Percentiles rank a stretch among this genome's conserved stretches.
phyloP scores from a whole-genome alignment of 2,329 filamentous ascomycete genomes.

The Corniculantispora saksenae region DNA sequence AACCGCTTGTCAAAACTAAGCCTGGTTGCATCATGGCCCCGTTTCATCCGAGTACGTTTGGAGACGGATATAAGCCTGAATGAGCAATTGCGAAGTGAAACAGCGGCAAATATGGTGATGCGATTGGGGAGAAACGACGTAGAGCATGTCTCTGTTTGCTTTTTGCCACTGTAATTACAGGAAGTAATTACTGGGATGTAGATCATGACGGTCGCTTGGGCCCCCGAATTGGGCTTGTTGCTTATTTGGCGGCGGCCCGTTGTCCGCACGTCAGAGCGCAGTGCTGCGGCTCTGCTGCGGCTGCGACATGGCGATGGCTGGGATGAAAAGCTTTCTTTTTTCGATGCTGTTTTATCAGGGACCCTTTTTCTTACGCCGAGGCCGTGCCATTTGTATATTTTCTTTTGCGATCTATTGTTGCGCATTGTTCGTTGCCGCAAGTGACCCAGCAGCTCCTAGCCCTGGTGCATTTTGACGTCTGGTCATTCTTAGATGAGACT shows the following conservation, averaged over 20 bases:
- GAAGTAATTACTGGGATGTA: background rate
- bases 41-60: background rate
- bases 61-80: background rate
- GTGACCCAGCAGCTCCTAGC: background rate
- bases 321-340: background rate
- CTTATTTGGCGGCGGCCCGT: conserved; percentile 8
- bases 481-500: conserved; percentile 11
- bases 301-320: background rate
- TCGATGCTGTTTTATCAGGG: background rate
- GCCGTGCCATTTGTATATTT: background rate
- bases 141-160: background rate
- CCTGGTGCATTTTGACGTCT: background rate
- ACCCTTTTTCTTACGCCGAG: background rate
- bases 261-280: background rate
- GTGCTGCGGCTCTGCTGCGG: conserved; percentile 11
- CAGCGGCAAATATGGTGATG: background rate
- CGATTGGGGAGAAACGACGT: background rate
- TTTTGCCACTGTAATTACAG: conserved; percentile 3
- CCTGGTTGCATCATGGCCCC: background rate
- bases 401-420: conserved; percentile 5
- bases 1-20: background rate
- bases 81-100: conserved; percentile 1
- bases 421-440: background rate
- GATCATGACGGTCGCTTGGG: background rate
- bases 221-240: background rate